Evolutionary conservation across 192 early-diverging fungal genomes (phyloP), one percentile per base, ranked within the genome.

Genomic region (Martensiomyces pterosporus): DNA sequence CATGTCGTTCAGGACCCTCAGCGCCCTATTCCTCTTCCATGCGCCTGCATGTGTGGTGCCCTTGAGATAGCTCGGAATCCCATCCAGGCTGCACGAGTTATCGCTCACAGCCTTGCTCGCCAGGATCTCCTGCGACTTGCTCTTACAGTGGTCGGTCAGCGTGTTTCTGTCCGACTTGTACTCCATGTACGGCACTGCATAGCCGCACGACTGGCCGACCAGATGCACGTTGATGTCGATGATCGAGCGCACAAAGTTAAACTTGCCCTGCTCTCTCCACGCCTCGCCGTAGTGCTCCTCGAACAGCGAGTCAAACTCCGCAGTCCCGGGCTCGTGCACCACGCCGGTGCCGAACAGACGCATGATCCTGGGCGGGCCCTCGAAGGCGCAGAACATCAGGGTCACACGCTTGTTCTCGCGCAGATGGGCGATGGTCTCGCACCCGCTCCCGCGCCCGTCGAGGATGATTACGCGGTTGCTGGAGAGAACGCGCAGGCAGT

Each of bases 351-450:
- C 73, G 47, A 76, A 81, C 21, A 85, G 58, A 2, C 84, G 76
- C 76, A 82, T 63, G 50, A 84, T 85, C 34, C 75, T 64, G 10
- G 84, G 84, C 13, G 60, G 26, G 19, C 82, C 82, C 34, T 85
- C 81, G 43, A 85, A 84, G 10, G 84, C 82, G 12, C 64, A 69
- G 34, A 85, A 27, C 84, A 85, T 85, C 41, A 85, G 43, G 0
- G 84, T 85, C 22, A 85, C 64, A 14, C 84, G 62, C 4, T 67
- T 72, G 56, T 84, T 85, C 43, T 85, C 79, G 40, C 71, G 68
- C 57, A 84, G 34, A 51, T 85, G 84, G 44, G 78, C 62, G 38
- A 84, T 74, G 1, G 84, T 85, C 43, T 85, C 84, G 43, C 66
- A 69, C 9, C 66, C 66, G 37, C 66, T 69, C 58, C 66, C 66